Evolutionary conservation across 2,329 filamentous ascomycete genomes (phyloP), one percentile per base, ranked within the genome.

Genomic region (Zymoseptoria ardabiliae): DNA sequence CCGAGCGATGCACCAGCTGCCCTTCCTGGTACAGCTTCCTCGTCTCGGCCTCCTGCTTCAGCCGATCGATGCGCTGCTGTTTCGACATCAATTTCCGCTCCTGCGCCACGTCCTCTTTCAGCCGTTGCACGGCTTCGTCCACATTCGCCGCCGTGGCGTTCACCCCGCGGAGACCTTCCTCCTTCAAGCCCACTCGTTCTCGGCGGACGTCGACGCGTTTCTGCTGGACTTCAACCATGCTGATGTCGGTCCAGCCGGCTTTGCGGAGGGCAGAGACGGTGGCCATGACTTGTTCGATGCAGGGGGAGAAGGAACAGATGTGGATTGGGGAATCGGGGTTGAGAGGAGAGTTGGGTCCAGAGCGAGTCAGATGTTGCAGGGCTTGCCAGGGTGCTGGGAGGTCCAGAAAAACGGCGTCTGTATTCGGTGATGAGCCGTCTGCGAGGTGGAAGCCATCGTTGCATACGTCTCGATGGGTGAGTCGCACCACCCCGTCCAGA

Each of bases 301-400:
- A 99, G 0, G 94, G 94, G 1, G 89, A 95, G 76, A 99, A 99
- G 0, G 91, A 95, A 78, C 94, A 99, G 57, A 99, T 82, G 70
- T 94, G 82, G 1, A 87, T 84, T 4, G 88, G 82, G 50, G 83
- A 81, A n/a, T 81, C 80, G 0, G 90, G 85, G 65, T 94, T 87
- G 10, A 97, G 80, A 0, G 84, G 80, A 0, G 82, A 81, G 48
- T 65, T 64, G 22, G 69, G 63, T 9, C 55, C 58, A 13, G 61
- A 66, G 67, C 89, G 81, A 1, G 86, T 85, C n/a, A 94, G 79
- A 68, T 93, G 88, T 50, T 84, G 86, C 30, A 94, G 78, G 2
- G 90, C 90, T 61, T 88, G 81, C 89, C 90, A 93, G 0, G 90
- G 90, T 0, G 89, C 89, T 1, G 90, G 90, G 5, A 94, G 78